phyloP scores from a whole-genome alignment of 1,284 basidiomycete species.

The Grifola frondosa region DNA sequence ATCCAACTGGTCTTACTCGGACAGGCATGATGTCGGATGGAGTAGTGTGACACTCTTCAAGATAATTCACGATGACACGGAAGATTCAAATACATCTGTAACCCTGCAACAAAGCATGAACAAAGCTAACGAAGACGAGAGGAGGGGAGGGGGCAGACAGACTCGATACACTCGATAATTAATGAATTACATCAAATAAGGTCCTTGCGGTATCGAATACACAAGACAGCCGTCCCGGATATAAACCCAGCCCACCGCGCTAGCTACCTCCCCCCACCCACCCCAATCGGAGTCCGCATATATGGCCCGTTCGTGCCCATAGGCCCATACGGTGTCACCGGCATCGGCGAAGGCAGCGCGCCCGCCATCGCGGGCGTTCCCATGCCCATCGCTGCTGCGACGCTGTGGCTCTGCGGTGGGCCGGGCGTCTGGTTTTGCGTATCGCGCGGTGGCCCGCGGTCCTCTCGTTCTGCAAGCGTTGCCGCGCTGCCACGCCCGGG shows the following conservation, averaged over 20 bases:
- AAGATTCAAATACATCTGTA: too few species aligned
- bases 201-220: constrained; percentile 15
- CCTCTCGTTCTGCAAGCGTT: constrained; percentile 77
- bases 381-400: constrained; percentile 38
- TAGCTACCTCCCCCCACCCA: constrained; percentile 54
- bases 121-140: too few species aligned
- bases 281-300: constrained; percentile 60
- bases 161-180: constrained; percentile 12
- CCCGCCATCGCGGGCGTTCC: constrained; percentile 40
- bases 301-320: constrained; percentile 61
- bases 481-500: constrained; percentile 60
- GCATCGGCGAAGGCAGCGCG: constrained; percentile 41
- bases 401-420: constrained; percentile 33
- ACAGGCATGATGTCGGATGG: too few species aligned
- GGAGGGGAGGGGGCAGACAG: too few species aligned
- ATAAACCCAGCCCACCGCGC: neutral
- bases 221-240: constrained; percentile 9
- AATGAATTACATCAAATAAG: constrained; percentile 17
- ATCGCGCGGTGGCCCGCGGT: constrained; percentile 56
- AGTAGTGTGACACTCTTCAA: too few species aligned
- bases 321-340: constrained; percentile 54
- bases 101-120: too few species aligned
- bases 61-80: too few species aligned
- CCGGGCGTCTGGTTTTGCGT: constrained; percentile 57
- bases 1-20: too few species aligned